Conservation (phyloP, 371 early-diverging fungal species). For the Capillidium heterosporum region DNA sequence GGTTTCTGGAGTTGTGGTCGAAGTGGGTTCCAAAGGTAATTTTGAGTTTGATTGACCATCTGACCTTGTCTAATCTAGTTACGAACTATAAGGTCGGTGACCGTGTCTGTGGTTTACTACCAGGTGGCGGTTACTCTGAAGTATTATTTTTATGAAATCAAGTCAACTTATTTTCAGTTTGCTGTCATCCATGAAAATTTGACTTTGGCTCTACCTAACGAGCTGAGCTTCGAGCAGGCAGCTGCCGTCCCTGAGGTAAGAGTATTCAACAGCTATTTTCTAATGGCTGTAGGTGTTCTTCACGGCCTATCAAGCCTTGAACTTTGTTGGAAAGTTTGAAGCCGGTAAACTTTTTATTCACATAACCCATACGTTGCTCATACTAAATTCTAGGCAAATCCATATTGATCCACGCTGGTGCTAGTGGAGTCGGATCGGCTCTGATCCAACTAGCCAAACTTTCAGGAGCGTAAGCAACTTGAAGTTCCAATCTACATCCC, state of each 20-base stretch:
- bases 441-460: slow-evolving; percentile 56
- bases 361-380: background rate
- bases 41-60: background rate
- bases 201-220: slow-evolving; percentile 37
- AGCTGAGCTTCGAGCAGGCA: slow-evolving; percentile 35
- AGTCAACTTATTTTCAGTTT: slow-evolving; percentile 19
- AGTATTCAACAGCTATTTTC: slow-evolving; percentile 14
- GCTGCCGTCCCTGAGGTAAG: slow-evolving; percentile 48
- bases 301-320: slow-evolving; percentile 62
- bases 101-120: slow-evolving; percentile 45
- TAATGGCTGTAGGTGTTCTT: slow-evolving; percentile 27
- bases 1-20: slow-evolving; percentile 42
- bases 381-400: slow-evolving; percentile 15
- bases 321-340: slow-evolving; percentile 30
- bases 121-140: slow-evolving; percentile 54
- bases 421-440: slow-evolving; percentile 53
- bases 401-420: slow-evolving; percentile 63
- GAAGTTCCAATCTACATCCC: background rate
- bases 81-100: slow-evolving; percentile 34
- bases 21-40: slow-evolving; percentile 22
- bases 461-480: slow-evolving; percentile 34
- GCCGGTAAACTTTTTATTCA: slow-evolving; percentile 16
- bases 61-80: slow-evolving; percentile 11
- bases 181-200: slow-evolving; percentile 33
- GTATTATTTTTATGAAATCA: slow-evolving; percentile 12